Evolutionary conservation across 768 basidiomycete species (phyloP).

Genomic region (Trametes elegans): DNA sequence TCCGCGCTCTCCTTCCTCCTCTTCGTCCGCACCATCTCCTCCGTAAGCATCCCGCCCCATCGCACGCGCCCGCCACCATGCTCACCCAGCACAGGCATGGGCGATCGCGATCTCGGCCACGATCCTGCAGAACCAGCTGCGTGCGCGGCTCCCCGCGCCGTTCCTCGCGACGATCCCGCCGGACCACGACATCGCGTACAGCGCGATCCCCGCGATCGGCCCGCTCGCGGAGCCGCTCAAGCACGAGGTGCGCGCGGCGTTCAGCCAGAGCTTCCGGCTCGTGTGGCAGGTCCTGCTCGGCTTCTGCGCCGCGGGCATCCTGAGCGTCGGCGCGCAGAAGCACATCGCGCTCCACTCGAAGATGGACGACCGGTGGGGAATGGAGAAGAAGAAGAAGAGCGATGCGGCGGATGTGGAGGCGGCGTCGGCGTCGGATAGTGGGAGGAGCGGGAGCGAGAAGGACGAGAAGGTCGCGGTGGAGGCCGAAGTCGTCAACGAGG

Average conservation of each 20-base stretch:
- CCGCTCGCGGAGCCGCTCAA: slow-evolving; percentile 25
- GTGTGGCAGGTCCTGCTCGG: slow-evolving; percentile 36
- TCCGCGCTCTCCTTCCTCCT: no score
- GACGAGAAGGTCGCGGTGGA: no score
- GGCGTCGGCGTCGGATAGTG: no score
- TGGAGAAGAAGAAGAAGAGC: no score
- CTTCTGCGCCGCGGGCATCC: slow-evolving; percentile 29
- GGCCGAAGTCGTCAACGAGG: no score
- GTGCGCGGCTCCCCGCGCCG: slow-evolving; percentile 27
- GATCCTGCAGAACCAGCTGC: slow-evolving; percentile 39
- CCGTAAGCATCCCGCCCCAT: no score
- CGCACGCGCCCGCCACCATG: no score
- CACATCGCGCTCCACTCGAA: slow-evolving; percentile 26
- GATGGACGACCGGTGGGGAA: not conserved
- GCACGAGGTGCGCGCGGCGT: slow-evolving; percentile 31
- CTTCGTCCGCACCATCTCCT: no score
- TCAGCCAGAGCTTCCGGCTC: slow-evolving; percentile 27
- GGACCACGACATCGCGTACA: slow-evolving; percentile 33
- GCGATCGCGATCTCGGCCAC: slow-evolving; percentile 38
- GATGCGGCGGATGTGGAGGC: no score
- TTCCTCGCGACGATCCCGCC: slow-evolving; percentile 30
- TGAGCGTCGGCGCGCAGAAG: slow-evolving; percentile 28
- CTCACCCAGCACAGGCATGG: slow-evolving; percentile 27
- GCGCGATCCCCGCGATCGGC: slow-evolving; percentile 32
- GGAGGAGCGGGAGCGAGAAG: no score